phyloP scores from a whole-genome alignment of 441 rosid genomes.

The Populus hybrid region DNA sequence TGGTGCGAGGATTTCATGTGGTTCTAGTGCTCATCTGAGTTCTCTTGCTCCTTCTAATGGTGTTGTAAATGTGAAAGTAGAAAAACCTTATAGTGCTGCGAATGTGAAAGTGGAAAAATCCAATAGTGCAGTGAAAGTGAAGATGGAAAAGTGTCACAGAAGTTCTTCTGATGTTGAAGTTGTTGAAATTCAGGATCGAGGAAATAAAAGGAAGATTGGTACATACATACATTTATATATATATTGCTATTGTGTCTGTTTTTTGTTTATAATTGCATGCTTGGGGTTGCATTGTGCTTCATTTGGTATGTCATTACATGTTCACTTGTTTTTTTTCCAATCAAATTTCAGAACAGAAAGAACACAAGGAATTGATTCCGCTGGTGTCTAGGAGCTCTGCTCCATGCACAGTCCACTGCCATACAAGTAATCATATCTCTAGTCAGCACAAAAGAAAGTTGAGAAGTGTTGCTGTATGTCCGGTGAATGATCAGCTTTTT shows the following conservation, averaged over 20 bases:
- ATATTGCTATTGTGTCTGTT: constrained; percentile 8
- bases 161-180: constrained; percentile 31
- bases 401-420: constrained; percentile 48
- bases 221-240: no score
- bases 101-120: constrained; percentile 28
- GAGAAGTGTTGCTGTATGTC: constrained; percentile 76
- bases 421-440: constrained; percentile 60
- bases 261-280: not conserved
- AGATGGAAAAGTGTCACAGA: constrained; percentile 39
- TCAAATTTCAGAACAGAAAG: constrained; percentile 58
- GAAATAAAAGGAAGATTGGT: constrained; percentile 73
- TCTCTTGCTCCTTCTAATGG: constrained; percentile 26
- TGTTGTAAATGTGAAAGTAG: constrained; percentile 35
- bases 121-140: constrained; percentile 28
- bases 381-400: constrained; percentile 53
- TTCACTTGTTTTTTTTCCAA: constrained; percentile 3
- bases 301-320: not conserved
- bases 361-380: constrained; percentile 71
- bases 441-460: constrained; percentile 96
- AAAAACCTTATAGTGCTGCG: constrained; percentile 32
- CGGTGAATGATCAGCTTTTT: constrained; percentile 76
- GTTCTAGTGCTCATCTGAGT: constrained; percentile 27
- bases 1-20: constrained; percentile 24
- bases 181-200: constrained; percentile 41
- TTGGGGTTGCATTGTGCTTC: constrained; percentile 8